phyloP scores from a whole-genome alignment of 805 yeast genomes.

The Diddensiella santjacobensis region DNA sequence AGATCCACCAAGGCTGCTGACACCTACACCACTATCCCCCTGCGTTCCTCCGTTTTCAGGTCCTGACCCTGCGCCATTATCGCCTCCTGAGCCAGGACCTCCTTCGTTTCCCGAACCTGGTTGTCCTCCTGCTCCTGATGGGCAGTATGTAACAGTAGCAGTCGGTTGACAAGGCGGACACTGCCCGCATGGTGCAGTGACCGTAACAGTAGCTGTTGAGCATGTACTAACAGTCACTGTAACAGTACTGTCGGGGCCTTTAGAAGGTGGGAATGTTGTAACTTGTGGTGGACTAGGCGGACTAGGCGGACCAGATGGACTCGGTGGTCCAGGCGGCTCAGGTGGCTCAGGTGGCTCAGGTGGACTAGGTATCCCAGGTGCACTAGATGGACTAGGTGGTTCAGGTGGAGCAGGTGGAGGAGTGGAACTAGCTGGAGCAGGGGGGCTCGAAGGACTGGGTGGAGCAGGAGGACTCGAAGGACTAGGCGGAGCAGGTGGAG shows the following conservation, averaged over 20 bases:
- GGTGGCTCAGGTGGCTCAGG: neutral
- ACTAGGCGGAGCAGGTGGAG: neutral
- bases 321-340: too few relatives aligned
- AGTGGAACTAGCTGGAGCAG: neutral
- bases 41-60: neutral
- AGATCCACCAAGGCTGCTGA: neutral
- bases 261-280: conserved; percentile 1
- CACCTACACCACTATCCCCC: conserved; percentile 1
- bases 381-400: neutral
- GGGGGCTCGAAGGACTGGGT: neutral
- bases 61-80: conserved; percentile 4
- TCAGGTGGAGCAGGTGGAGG: neutral
- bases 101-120: conserved; percentile 1
- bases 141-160: conserved; percentile 1
- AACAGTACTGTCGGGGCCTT: neutral
- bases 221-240: neutral
- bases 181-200: conserved; percentile 1
- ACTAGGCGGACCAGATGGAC: neutral
- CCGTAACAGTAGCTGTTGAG: neutral
- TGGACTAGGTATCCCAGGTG: too few relatives aligned
- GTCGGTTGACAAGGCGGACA: conserved; percentile 2
- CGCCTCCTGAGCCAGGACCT: conserved; percentile 1
- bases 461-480: conserved; percentile 6
- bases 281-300: conserved; percentile 5
- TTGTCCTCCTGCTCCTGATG: conserved; percentile 3